Conservation (phyloP, 352 stramenopile species). For the Phytophthora ramorum region DNA sequence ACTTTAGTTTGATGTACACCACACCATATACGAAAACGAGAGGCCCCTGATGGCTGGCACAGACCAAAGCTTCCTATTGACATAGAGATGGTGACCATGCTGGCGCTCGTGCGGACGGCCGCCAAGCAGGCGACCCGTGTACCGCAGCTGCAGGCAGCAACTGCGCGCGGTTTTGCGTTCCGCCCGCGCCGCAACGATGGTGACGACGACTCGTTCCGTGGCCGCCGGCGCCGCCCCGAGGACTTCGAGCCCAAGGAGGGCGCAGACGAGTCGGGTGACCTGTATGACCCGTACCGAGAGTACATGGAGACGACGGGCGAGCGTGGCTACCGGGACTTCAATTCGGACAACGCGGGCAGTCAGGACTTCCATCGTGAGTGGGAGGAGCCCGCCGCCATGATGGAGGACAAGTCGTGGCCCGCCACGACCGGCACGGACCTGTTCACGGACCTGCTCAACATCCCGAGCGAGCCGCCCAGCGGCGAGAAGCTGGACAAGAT, state of each 20-base stretch:
- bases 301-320: constrained; percentile 80
- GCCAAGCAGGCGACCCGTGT: constrained; percentile 34
- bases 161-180: constrained; percentile 26
- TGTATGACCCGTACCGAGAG: constrained; percentile 87
- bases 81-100: constrained; percentile 41
- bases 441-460: constrained; percentile 86
- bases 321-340: constrained; percentile 83
- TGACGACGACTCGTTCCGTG: constrained; percentile 38
- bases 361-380: constrained; percentile 69
- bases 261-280: constrained; percentile 38
- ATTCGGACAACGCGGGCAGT: constrained; percentile 67
- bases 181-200: constrained; percentile 21
- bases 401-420: constrained; percentile 91
- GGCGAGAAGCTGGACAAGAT: constrained; percentile 77
- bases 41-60: constrained; percentile 33
- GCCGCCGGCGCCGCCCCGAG: constrained; percentile 25
- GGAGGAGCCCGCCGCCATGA: constrained; percentile 81
- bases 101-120: constrained; percentile 54
- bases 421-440: constrained; percentile 78
- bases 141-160: constrained; percentile 18
- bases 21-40: constrained; percentile 25
- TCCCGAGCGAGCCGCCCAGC: constrained; percentile 56
- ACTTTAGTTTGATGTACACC: neutral
- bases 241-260: constrained; percentile 21
- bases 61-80: constrained; percentile 10